A percentile compares a stretch with the other conserved stretches of the same genome.
phyloP scores from a whole-genome alignment of 257 asterid genomes.

The Nemophila menziesii region DNA sequence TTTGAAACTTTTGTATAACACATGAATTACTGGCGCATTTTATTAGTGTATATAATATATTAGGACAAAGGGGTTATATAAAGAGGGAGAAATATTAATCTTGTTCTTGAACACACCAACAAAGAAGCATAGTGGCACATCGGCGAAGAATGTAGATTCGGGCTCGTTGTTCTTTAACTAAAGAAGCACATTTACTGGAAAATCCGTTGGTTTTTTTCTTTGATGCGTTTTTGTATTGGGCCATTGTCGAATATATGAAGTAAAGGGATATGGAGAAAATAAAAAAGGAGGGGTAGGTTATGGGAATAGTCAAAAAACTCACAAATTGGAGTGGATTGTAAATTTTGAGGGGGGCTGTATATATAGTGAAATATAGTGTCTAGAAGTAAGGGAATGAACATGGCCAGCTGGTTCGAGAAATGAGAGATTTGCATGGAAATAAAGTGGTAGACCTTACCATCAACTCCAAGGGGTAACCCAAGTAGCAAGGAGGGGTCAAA shows the following conservation, averaged over 20 bases:
- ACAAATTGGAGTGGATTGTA: conserved; percentile 25
- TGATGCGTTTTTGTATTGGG: conserved; percentile 20
- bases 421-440: conserved; percentile 42
- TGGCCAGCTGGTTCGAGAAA: conserved; percentile 42
- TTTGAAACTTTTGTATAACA: no score
- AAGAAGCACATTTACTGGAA: conserved; percentile 54
- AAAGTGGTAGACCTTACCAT: no score
- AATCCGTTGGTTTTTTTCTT: conserved; percentile 34
- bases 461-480: no score
- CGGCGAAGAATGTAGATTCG: conserved; percentile 73
- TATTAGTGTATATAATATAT: no score
- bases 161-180: conserved; percentile 65
- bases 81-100: conserved; percentile 18
- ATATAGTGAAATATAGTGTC: conserved; percentile 10
- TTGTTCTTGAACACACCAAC: conserved; percentile 68
- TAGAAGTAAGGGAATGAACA: conserved; percentile 26
- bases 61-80: background rate
- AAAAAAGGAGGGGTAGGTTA: background rate
- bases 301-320: conserved; percentile 51
- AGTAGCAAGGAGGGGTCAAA: no score
- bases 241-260: conserved; percentile 21
- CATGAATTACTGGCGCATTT: no score
- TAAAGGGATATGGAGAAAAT: background rate
- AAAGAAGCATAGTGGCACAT: conserved; percentile 74
- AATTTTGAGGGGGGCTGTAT: conserved; percentile 17